A percentile compares a stretch with the other conserved stretches of the same genome.
Conservation (phyloP, 441 rosid species). For the Pelargonium cotyledonis region DNA sequence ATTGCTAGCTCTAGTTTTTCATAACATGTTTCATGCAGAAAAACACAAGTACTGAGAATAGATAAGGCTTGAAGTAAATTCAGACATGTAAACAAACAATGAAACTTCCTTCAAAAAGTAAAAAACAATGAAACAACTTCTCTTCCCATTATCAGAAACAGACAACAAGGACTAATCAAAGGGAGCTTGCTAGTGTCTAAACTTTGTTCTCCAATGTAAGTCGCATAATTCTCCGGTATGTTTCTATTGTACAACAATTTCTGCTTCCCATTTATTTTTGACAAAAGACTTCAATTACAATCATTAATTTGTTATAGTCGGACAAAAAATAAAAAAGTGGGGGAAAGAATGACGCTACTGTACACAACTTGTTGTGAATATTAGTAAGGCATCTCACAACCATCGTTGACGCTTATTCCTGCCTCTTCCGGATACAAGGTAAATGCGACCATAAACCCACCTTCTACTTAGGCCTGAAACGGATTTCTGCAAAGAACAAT, state of each 20-base stretch:
- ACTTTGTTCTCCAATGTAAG: background rate
- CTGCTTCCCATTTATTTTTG: background rate
- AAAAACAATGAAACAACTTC: too few species aligned
- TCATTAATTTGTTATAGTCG: background rate
- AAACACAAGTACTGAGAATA: too few species aligned
- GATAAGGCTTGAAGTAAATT: too few species aligned
- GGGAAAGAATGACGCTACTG: background rate
- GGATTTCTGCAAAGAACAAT: background rate
- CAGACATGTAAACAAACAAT: too few species aligned
- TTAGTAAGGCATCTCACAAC: background rate
- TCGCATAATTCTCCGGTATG: background rate
- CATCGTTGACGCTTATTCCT: background rate
- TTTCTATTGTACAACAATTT: background rate
- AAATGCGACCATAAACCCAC: background rate
- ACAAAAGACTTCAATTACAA: background rate
- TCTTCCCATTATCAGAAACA: too few species aligned
- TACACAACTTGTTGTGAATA: background rate
- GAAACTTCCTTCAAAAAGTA: too few species aligned
- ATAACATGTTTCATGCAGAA: too few species aligned
- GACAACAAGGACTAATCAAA: background rate
- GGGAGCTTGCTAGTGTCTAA: background rate
- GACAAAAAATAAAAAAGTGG: background rate
- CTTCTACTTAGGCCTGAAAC: background rate
- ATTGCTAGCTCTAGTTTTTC: too few species aligned
- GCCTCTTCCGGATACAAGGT: background rate